Conservation (phyloP, 441 rosid species). For the Metrosideros polymorpha region DNA sequence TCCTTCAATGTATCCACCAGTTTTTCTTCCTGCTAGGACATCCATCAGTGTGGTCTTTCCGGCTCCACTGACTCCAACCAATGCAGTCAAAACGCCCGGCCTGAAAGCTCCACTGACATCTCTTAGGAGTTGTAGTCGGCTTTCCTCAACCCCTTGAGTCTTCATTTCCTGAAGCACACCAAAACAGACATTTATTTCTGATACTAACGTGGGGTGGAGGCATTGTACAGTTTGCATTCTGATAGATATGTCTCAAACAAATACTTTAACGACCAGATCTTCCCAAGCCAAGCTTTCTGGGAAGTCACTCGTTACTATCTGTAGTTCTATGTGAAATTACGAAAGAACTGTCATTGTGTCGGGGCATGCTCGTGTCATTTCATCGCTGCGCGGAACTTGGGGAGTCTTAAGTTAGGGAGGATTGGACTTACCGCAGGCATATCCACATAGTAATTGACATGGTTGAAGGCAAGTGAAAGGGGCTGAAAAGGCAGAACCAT, state of each 20-base stretch:
- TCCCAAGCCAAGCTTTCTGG: background rate
- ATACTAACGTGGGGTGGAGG: background rate
- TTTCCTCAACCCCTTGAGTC: conserved; percentile 44
- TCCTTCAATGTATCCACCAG: conserved; percentile 71
- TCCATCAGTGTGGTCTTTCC: conserved; percentile 87
- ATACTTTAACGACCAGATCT: background rate
- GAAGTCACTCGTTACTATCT: background rate
- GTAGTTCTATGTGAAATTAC: background rate
- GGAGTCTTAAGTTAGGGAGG: background rate
- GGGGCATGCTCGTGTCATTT: background rate
- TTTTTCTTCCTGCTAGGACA: conserved; percentile 77
- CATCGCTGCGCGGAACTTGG: background rate
- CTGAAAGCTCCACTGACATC: conserved; percentile 69
- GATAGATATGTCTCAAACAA: background rate
- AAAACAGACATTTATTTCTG: background rate
- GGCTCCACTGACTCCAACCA: conserved; percentile 80
- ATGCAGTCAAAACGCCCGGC: conserved; percentile 73
- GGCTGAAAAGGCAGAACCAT: conserved; percentile 86
- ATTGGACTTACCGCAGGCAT: conserved; percentile 73
- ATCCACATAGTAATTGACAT: conserved; percentile 74
- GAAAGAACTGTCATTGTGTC: background rate
- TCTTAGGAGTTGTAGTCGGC: conserved; percentile 48
- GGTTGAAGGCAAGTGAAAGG: conserved; percentile 72
- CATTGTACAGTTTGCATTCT: background rate
- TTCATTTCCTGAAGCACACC: conserved; percentile 52